These are phyloP conservation scores for Lentinus brumalis DNA, from an alignment of 768 basidiomycete species.

Conservation along the genomic window DNA sequence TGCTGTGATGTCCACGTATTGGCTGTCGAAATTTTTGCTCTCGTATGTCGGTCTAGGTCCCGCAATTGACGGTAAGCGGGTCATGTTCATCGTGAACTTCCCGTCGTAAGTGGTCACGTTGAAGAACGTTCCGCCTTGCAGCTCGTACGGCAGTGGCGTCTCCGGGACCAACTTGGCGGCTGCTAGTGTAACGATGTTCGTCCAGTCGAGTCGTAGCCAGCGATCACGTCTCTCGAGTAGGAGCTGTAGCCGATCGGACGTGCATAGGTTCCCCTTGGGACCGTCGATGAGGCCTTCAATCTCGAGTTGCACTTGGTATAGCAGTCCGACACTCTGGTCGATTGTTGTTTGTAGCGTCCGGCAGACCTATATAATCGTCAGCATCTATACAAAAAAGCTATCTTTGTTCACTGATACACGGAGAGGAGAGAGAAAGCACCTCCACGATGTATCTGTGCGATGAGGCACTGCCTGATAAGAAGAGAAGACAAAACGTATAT, in stretches of 20 bases:
- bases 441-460: too few relatives aligned
- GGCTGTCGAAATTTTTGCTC: constrained; percentile 39
- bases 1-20: constrained; percentile 57
- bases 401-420: too few relatives aligned
- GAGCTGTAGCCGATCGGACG: constrained; percentile 34
- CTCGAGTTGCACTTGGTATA: constrained; percentile 33
- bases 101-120: constrained; percentile 30
- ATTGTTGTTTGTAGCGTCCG: constrained; percentile 23
- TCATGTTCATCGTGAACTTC: constrained; percentile 26
- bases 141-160: constrained; percentile 53
- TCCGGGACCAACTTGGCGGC: constrained; percentile 37
- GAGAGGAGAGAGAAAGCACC: too few relatives aligned
- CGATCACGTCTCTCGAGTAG: constrained; percentile 37
- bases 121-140: constrained; percentile 59
- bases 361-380: constrained; percentile 26
- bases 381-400: not conserved
- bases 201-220: constrained; percentile 39
- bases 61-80: constrained; percentile 26
- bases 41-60: constrained; percentile 21
- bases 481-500: too few relatives aligned
- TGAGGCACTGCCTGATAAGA: too few relatives aligned
- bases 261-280: constrained; percentile 7
- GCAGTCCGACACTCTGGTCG: constrained; percentile 24
- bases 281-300: constrained; percentile 30
- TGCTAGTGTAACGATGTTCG: constrained; percentile 5